These are phyloP conservation scores for Penicillium hesseltinei DNA, from an alignment of 2,329 filamentous ascomycete genomes.

Conservation along the genomic window DNA sequence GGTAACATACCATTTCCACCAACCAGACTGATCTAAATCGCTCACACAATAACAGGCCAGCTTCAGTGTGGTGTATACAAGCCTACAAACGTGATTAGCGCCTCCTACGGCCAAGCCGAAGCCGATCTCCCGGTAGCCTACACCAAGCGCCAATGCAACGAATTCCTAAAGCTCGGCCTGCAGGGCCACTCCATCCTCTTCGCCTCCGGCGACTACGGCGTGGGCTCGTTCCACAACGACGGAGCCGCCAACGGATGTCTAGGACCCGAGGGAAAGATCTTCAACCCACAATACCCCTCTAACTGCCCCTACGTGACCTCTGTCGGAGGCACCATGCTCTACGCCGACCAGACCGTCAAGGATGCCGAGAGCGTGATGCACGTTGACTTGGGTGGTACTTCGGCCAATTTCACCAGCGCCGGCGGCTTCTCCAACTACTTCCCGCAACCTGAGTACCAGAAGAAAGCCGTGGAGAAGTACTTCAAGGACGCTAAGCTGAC, in stretches of 20 bases:
- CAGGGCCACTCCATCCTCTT: conserved; percentile 34
- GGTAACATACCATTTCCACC: conserved; percentile 39
- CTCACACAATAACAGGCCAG: conserved; percentile 16
- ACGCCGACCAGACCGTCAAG: conserved; percentile 27
- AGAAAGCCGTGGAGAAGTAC: conserved; percentile 42
- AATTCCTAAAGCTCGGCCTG: conserved; percentile 53
- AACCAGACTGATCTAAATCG: conserved; percentile 27
- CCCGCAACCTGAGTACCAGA: conserved; percentile 45
- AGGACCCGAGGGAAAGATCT: conserved; percentile 43
- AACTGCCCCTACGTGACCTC: conserved; percentile 54
- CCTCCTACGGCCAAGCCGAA: conserved; percentile 58
- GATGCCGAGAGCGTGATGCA: conserved; percentile 33
- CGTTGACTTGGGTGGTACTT: conserved; percentile 28
- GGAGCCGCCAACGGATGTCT: conserved; percentile 38
- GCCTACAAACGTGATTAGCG: conserved; percentile 57
- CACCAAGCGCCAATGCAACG: conserved; percentile 49
- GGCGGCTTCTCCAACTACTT: conserved; percentile 52
- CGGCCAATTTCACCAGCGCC: conserved; percentile 39
- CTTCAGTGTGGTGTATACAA: conserved; percentile 52
- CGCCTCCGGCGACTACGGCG: conserved; percentile 33
- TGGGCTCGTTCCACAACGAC: conserved; percentile 39
- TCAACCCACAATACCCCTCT: conserved; percentile 51
- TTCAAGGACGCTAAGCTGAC: conserved; percentile 32
- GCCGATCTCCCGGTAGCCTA: conserved; percentile 54
- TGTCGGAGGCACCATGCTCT: conserved; percentile 44